A percentile compares a stretch with the other conserved stretches of the same genome.
Evolutionary conservation across 768 basidiomycete genomes (phyloP).

Genomic region (Omphalotus guepiniiformis): DNA sequence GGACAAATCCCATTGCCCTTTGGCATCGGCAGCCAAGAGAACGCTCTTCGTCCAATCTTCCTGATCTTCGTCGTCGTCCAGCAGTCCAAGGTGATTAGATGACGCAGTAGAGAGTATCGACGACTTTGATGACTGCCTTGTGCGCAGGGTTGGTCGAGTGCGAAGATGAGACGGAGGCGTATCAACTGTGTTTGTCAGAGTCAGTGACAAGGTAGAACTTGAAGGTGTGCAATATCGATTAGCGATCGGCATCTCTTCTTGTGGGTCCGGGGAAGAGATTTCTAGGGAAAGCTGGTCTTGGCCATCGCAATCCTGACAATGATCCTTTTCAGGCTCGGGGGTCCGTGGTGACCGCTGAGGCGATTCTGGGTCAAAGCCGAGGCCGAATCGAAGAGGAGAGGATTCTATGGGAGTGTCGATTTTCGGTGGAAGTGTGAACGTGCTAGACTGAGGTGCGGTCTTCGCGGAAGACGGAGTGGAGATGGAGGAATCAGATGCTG

Average conservation of each 20-base stretch:
- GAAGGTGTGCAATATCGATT: constrained; percentile 23
- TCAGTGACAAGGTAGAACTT: constrained; percentile 10
- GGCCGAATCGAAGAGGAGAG: constrained; percentile 40
- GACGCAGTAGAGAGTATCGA: constrained; percentile 31
- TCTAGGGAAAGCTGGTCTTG: constrained; percentile 8
- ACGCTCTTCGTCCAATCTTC: constrained; percentile 78
- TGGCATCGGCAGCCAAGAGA: constrained; percentile 60
- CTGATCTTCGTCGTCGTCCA: constrained; percentile 41
- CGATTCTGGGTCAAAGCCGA: constrained; percentile 32
- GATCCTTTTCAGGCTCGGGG: constrained; percentile 12
- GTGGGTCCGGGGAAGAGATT: constrained; percentile 10
- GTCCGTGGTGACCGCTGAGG: constrained; percentile 15
- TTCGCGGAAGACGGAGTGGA: constrained; percentile 52
- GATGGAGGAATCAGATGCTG: constrained; percentile 46
- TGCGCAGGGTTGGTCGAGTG: constrained; percentile 11
- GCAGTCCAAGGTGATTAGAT: constrained; percentile 45
- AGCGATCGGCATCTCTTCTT: constrained; percentile 33
- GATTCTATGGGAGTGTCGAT: constrained; percentile 60
- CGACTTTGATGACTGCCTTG: constrained; percentile 12
- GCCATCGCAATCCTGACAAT: no score
- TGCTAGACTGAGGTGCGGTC: constrained; percentile 52
- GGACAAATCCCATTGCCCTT: constrained; percentile 26
- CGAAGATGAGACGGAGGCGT: constrained; percentile 8
- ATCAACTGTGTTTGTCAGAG: constrained; percentile 1
- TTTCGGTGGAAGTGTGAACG: constrained; percentile 47